Evolutionary conservation across 768 basidiomycete species (phyloP), one percentile per base, ranked within the genome.

Genomic region (Asterophora lycoperdoides): DNA sequence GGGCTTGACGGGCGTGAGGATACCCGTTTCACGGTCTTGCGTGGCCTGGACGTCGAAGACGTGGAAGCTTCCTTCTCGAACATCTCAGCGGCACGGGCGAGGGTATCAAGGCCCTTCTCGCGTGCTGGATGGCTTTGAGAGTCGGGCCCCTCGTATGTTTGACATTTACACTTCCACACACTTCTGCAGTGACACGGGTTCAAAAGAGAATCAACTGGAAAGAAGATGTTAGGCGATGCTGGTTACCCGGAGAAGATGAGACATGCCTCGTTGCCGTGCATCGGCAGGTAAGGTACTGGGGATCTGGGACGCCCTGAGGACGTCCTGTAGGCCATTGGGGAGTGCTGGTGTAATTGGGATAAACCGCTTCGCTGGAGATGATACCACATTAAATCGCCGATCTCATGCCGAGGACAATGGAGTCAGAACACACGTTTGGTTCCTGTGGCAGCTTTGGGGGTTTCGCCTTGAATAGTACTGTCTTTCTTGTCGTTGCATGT

Each of bases 281-380:
- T 78, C 71, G 18, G 76, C 56, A 28, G 72, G 67, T 11, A 56
- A 49, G 18, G 61, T 47, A 32, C 55, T 53, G 13, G 55, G 48
- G 28, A 66, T 56, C 23, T 55, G 52, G n/a, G 56, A 64, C 41
- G 62, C 60, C 54, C 60, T 66, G 29, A 75, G 52, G 5, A 73
- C 73, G 64, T 86, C 86, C 48, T 75, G 77, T 23, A 89, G 69
- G 30, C 87, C 87, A 54, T 89, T 88, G 8, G 87, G 87, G 33
- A 89, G 64, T 1, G 86, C 76, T 10, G 87, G 87, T 3, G 74
- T 71, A 26, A 84, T 83, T 7, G 85, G 86, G 56, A 86, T 81
- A 61, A 79, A 88, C 54, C 86, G 74, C 56, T 74, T 76, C 20
- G 80, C 86, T 86, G 56, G 20, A 40, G 48, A 17, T 30, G 23